Conservation (phyloP, 108 stramenopile genomes). For the Hondaea fermentalgiana region DNA sequence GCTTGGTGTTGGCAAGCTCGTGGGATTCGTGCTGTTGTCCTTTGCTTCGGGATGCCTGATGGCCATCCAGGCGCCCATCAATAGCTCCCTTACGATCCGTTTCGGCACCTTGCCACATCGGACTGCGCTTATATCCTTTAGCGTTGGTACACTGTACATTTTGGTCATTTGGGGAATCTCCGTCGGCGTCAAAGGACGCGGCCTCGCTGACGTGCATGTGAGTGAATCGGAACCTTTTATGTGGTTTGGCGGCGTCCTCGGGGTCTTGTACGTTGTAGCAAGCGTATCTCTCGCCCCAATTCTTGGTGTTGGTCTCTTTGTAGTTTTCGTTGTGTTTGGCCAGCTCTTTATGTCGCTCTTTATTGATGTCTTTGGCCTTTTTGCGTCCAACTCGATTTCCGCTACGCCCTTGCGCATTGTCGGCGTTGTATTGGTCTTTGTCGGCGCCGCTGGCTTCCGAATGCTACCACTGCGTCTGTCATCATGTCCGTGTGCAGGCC, state of each 20-base stretch:
- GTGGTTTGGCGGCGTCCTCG: not conserved
- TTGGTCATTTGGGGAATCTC: not conserved
- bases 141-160: not conserved
- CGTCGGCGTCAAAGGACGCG: not conserved
- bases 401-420: not conserved
- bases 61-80: slow-evolving; percentile 2
- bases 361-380: not conserved
- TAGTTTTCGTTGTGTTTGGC: not conserved
- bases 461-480: not conserved
- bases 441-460: slow-evolving; percentile 1
- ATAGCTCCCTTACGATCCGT: not conserved
- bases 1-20: not conserved
- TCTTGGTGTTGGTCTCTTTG: not conserved
- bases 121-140: not conserved
- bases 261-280: not conserved
- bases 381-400: not conserved
- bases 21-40: not conserved
- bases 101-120: not conserved
- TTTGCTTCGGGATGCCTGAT: not conserved
- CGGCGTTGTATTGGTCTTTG: not conserved
- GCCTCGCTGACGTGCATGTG: not conserved
- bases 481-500: not conserved
- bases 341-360: slow-evolving; percentile 5
- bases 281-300: not conserved
- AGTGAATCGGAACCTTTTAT: not conserved